phyloP scores from a whole-genome alignment of 148 eudicot genomes.

The Silene latifolia region DNA sequence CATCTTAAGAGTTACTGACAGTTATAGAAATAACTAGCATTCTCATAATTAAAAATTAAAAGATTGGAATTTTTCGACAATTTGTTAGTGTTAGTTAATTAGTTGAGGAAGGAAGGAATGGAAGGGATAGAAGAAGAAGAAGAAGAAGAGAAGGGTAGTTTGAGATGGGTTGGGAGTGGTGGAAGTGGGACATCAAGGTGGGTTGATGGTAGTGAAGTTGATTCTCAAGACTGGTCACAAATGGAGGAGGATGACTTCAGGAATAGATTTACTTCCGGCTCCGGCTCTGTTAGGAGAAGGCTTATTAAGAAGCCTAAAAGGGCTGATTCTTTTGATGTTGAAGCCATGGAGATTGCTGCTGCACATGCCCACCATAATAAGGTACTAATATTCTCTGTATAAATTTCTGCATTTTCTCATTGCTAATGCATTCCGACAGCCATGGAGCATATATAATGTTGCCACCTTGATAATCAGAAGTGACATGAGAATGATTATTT shows the following conservation, averaged over 20 bases:
- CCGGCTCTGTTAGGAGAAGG: conserved; percentile 74
- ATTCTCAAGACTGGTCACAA: conserved; percentile 52
- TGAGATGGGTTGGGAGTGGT: conserved; percentile 40
- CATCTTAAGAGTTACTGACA: too few relatives aligned
- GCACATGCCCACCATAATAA: conserved; percentile 56
- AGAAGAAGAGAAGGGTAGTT: conserved; percentile 46
- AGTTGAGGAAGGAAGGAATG: conserved; percentile 27
- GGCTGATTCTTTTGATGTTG: conserved; percentile 90
- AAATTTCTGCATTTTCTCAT: too few relatives aligned
- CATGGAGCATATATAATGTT: too few relatives aligned
- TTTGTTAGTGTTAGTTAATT: too few relatives aligned
- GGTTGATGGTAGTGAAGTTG: conserved; percentile 97
- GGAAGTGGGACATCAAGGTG: conserved; percentile 55
- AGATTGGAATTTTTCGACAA: too few relatives aligned
- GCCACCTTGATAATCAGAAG: too few relatives aligned
- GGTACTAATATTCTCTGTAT: too few relatives aligned
- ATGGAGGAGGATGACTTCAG: conserved; percentile 40
- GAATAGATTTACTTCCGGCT: conserved; percentile 32
- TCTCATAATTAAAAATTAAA: too few relatives aligned
- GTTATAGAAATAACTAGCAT: too few relatives aligned
- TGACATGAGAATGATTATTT: too few relatives aligned
- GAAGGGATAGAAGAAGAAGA: conserved; percentile 42
- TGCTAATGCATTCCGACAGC: too few relatives aligned
- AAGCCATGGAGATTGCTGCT: conserved; percentile 87
- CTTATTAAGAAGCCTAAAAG: conserved; percentile 79